A percentile compares a stretch with the other conserved stretches of the same genome.
Conservation (phyloP, 768 basidiomycete genomes). For the Pulveroboletus sp. region DNA sequence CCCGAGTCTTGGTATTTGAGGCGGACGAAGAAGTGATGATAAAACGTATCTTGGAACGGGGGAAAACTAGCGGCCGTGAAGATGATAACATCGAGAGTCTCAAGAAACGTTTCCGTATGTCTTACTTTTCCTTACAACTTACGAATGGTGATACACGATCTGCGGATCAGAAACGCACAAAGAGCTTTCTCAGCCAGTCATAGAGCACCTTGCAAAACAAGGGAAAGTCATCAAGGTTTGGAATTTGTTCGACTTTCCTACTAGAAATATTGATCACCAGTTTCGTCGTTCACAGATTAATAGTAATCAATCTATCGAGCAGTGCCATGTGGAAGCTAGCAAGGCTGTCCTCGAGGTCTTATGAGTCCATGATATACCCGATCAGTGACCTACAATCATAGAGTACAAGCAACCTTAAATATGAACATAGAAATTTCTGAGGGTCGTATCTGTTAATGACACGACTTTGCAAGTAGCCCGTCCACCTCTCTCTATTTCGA, state of each 20-base stretch:
- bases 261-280: too few relatives aligned
- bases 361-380: slow-evolving; percentile 14
- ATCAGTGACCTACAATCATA: not conserved
- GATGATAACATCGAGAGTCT: slow-evolving; percentile 95
- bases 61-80: slow-evolving; percentile 90
- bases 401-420: slow-evolving; percentile 27
- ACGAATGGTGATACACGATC: not conserved
- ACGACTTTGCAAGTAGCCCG: slow-evolving; percentile 48
- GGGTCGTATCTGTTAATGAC: slow-evolving; percentile 29
- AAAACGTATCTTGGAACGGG: slow-evolving; percentile 78
- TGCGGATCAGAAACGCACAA: slow-evolving; percentile 66
- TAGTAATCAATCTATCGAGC: slow-evolving; percentile 61
- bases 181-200: slow-evolving; percentile 89
- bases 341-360: slow-evolving; percentile 51
- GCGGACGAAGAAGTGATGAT: slow-evolving; percentile 89
- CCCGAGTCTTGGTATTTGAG: slow-evolving; percentile 78
- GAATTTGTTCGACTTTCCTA: not conserved
- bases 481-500: slow-evolving; percentile 57
- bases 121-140: not conserved
- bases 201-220: slow-evolving; percentile 66
- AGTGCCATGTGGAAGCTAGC: slow-evolving; percentile 62
- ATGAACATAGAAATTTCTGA: slow-evolving; percentile 44
- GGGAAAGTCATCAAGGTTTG: slow-evolving; percentile 76
- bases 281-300: slow-evolving; percentile 57
- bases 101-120: slow-evolving; percentile 91